Percentiles rank a stretch among this genome's conserved stretches.
Conservation (phyloP, 306 rosid species). For the Vachellia collinsii region DNA sequence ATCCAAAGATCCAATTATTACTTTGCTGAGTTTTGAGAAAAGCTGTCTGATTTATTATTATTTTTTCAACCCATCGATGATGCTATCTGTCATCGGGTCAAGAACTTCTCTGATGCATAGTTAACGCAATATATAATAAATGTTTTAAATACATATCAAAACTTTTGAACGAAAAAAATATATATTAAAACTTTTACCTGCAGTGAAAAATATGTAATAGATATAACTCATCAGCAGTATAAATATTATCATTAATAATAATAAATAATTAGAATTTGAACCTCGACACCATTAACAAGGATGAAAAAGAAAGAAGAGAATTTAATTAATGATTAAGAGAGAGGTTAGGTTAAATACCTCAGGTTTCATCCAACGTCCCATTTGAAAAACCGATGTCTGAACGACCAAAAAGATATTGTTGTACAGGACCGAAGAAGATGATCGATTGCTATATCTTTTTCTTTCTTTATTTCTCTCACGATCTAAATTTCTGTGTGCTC, state of each 20-base stretch:
- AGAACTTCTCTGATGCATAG: not conserved
- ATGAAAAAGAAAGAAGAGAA: not conserved
- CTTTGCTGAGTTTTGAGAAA: not conserved
- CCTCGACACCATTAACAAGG: not conserved
- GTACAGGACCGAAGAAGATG: not conserved
- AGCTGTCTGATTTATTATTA: not conserved
- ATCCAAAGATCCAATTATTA: not conserved
- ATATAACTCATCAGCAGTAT: not conserved
- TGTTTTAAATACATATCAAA: no score
- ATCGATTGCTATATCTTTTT: not conserved
- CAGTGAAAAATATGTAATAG: not conserved
- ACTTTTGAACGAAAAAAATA: no score
- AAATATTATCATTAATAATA: not conserved
- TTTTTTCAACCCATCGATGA: not conserved
- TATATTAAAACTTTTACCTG: no score
- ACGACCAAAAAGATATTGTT: not conserved
- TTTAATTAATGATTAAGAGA: not conserved
- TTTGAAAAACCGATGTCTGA: slow-evolving; percentile 28
- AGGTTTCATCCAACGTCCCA: slow-evolving; percentile 94
- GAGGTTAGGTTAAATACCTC: slow-evolving; percentile 55
- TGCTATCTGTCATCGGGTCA: not conserved
- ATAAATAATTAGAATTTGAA: not conserved
- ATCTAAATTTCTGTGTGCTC: slow-evolving; percentile 29
- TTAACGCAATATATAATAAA: not conserved
- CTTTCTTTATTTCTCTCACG: slow-evolving; percentile 23